Evolutionary conservation across 2,329 filamentous ascomycete genomes (phyloP).

Genomic region (Phoma herbarum): DNA sequence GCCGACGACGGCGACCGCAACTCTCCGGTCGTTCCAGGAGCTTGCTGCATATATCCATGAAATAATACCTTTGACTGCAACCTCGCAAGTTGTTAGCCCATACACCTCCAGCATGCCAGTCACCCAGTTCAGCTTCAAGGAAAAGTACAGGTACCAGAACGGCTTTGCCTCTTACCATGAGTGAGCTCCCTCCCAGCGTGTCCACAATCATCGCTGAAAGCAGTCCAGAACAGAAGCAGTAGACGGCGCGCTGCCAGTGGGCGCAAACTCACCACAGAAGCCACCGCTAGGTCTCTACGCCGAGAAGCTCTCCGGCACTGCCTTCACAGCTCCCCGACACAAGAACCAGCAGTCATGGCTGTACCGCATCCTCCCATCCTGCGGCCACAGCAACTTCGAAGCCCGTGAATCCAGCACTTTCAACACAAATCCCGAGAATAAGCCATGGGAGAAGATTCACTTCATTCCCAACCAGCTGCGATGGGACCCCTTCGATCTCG

Average conservation of each 20-base stretch:
- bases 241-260: constrained; percentile 75
- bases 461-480: constrained; percentile 83
- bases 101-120: constrained; percentile 65
- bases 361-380: constrained; percentile 65
- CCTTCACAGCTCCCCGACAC: constrained; percentile 65
- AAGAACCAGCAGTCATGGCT: constrained; percentile 68
- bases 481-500: constrained; percentile 81
- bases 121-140: constrained; percentile 68
- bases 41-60: constrained; percentile 8
- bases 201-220: constrained; percentile 19
- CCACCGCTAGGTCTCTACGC: constrained; percentile 80
- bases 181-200: constrained; percentile 58
- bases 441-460: constrained; percentile 66
- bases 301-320: constrained; percentile 71
- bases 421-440: constrained; percentile 61
- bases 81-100: constrained; percentile 9
- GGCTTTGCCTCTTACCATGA: constrained; percentile 82
- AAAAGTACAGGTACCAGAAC: constrained; percentile 79
- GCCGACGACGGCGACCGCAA: no score
- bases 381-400: constrained; percentile 66
- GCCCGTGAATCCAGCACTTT: constrained; percentile 59
- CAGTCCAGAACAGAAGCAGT: constrained; percentile 75
- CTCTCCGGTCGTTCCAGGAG: no score
- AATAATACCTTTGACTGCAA: not conserved
- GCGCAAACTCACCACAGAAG: constrained; percentile 83